Evolutionary conservation across 108 stramenopile genomes (phyloP), one percentile per base, ranked within the genome.

Genomic region (Discostella stelligeroides): DNA sequence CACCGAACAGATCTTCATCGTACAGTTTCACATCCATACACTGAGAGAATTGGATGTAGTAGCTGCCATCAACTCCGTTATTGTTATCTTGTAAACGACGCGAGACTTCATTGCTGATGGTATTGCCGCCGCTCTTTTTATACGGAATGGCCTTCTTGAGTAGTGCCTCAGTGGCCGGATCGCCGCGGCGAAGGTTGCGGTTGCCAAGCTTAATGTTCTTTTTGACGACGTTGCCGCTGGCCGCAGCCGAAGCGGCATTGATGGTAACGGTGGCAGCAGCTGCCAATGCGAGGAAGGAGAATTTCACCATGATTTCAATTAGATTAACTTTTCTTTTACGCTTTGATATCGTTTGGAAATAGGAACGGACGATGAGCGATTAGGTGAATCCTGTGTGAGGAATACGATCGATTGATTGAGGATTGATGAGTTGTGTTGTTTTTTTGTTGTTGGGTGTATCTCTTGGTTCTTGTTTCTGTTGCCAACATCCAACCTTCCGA

Each of bases 131-230:
- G 15, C n/a, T 45, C 3, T 23, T 49, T 39, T 65, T 73, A 55
- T 73, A 73, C 10, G 72, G 72, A n/a, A 21, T 51, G 23, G 72
- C 63, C 42, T 59, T 73, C 56, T 73, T 73, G 55, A 73, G 38
- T 13, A 73, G 72, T 28, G 55, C 54, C 24, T 73, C 56, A 5
- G 63, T 73, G 43, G 56, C 54, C 2, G 63, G 72, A 43, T 65
- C 56, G 1, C 63, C 63, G 25, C 48, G 63, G 29, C 63, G 72
- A 34, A 73, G 63, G 27, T 66, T 64, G 54, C 63, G 72, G 45
- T 65, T 54, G 28, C 72, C 39, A 7, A 65, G 54, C 53, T 65
- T 64, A 42, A 64, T 50, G 37, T 27, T 71, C 37, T 60, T 71
- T 28, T 49, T 47, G 38, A 29, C 49, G 37, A 34, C 28, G 45